Conservation (phyloP, 2,329 filamentous ascomycete genomes). For the Diaporthe batatas region DNA sequence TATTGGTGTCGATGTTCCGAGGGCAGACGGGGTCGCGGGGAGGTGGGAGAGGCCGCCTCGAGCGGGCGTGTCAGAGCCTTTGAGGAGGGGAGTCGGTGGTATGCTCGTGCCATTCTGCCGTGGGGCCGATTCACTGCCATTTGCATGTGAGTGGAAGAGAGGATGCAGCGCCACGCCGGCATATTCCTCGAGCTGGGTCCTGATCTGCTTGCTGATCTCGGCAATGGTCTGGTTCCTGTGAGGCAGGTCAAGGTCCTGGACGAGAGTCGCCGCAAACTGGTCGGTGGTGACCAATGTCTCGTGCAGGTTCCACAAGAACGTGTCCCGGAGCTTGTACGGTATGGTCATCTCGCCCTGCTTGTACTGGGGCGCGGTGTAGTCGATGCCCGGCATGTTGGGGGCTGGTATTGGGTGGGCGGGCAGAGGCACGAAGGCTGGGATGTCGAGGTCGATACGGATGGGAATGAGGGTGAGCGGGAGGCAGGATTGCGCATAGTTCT, state of each 20-base stretch:
- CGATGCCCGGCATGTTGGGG: constrained; percentile 66
- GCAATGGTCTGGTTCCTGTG: constrained; percentile 76
- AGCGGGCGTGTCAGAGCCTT: constrained; percentile 63
- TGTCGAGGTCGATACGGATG: constrained; percentile 95
- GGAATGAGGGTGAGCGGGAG: constrained; percentile 93
- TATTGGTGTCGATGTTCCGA: constrained; percentile 36
- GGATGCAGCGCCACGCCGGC: constrained; percentile 94
- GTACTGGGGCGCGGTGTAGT: constrained; percentile 83
- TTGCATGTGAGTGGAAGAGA: constrained; percentile 77
- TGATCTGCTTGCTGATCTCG: constrained; percentile 93
- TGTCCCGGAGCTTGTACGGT: constrained; percentile 90
- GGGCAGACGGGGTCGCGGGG: constrained; percentile 57
- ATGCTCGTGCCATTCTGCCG: constrained; percentile 39
- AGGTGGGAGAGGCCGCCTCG: constrained; percentile 64
- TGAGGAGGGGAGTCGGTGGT: constrained; percentile 46
- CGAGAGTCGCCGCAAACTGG: constrained; percentile 90
- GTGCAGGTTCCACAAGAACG: constrained; percentile 98
- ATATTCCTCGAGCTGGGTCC: constrained; percentile 95
- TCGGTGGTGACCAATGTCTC: constrained; percentile 95
- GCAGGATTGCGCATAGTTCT: constrained; percentile 75
- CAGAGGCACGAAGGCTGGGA: constrained; percentile 80
- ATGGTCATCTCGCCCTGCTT: constrained; percentile 83
- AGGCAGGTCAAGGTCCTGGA: constrained; percentile 93
- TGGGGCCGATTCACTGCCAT: constrained; percentile 27
- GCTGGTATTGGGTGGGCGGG: constrained; percentile 73